These are phyloP conservation scores for Akanthomyces lecanii DNA, from an alignment of 2,329 filamentous ascomycete genomes.

Conservation along the genomic window DNA sequence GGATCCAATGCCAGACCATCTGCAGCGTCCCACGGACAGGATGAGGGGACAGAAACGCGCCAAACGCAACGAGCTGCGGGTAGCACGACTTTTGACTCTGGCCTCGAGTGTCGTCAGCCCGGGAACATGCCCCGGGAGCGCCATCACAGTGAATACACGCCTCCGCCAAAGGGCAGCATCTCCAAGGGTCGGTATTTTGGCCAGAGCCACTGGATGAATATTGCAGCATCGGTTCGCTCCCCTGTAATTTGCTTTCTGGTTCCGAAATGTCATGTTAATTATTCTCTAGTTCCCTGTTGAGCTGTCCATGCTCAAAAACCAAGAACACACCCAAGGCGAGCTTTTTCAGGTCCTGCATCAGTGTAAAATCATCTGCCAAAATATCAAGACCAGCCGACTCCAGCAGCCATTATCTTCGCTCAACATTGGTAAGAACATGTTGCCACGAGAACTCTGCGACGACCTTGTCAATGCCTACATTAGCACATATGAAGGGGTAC, in stretches of 20 bases:
- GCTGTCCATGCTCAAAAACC: slow-evolving; percentile 25
- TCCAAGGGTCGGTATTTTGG: slow-evolving; percentile 44
- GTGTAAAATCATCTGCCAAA: slow-evolving; percentile 39
- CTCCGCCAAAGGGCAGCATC: slow-evolving; percentile 31
- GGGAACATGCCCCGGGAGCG: background rate
- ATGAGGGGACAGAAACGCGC: background rate
- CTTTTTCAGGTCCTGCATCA: slow-evolving; percentile 31
- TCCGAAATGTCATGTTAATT: background rate
- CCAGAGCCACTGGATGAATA: slow-evolving; percentile 49
- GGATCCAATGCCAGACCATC: too few species aligned
- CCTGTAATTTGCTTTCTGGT: background rate
- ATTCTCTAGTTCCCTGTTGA: slow-evolving; percentile 29
- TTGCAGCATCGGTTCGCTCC: slow-evolving; percentile 34
- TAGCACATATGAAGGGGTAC: slow-evolving; percentile 51
- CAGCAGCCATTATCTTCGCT: slow-evolving; percentile 33
- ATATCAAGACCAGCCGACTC: slow-evolving; percentile 38
- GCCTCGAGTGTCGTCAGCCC: background rate
- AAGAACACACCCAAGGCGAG: slow-evolving; percentile 27
- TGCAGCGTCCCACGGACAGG: background rate
- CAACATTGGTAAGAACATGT: slow-evolving; percentile 38
- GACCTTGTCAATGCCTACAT: slow-evolving; percentile 51
- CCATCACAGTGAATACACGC: background rate
- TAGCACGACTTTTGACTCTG: too few species aligned
- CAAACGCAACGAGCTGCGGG: background rate
- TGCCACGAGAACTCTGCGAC: slow-evolving; percentile 41